Percentiles rank a stretch among this genome's conserved stretches.
Evolutionary conservation across 176 grass and related monocot genomes (phyloP).

Genomic region (Bonia amplexicaulis): DNA sequence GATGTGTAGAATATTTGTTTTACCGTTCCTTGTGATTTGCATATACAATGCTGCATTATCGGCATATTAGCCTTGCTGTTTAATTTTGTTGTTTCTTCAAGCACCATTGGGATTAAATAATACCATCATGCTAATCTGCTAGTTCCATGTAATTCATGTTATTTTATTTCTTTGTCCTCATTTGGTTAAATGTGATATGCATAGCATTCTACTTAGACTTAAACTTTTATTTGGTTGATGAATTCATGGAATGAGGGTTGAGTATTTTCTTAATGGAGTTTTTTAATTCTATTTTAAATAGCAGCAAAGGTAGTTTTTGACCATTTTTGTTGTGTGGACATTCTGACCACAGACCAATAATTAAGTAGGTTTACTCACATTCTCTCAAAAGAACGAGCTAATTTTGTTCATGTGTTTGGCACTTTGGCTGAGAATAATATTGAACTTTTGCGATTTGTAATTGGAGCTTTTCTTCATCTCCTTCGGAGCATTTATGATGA

Average conservation of each 20-base stretch:
- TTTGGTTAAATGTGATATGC: not conserved
- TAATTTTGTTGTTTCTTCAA: not conserved
- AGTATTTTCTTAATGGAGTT: not conserved
- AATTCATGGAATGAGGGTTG: not conserved
- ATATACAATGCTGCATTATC: not conserved
- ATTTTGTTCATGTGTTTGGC: not conserved
- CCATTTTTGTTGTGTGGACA: not conserved
- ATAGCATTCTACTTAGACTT: not conserved
- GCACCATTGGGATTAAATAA: not conserved
- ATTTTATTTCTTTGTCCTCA: not conserved
- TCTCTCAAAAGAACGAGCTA: not conserved
- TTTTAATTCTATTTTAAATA: not conserved
- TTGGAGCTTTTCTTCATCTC: not conserved
- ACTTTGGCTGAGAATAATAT: not conserved
- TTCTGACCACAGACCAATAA: not conserved
- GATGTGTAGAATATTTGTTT: not conserved
- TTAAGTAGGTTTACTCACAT: not conserved
- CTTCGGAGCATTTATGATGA: not conserved
- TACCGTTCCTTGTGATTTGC: not conserved
- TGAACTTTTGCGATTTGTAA: not conserved
- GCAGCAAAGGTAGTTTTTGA: not conserved
- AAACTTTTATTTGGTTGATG: not conserved
- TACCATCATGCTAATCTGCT: not conserved
- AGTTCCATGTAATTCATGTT: not conserved
- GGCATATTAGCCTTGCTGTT: not conserved